Evolutionary conservation across 1,284 basidiomycete species (phyloP).

Genomic region (Sphaerobolus stellatus): DNA sequence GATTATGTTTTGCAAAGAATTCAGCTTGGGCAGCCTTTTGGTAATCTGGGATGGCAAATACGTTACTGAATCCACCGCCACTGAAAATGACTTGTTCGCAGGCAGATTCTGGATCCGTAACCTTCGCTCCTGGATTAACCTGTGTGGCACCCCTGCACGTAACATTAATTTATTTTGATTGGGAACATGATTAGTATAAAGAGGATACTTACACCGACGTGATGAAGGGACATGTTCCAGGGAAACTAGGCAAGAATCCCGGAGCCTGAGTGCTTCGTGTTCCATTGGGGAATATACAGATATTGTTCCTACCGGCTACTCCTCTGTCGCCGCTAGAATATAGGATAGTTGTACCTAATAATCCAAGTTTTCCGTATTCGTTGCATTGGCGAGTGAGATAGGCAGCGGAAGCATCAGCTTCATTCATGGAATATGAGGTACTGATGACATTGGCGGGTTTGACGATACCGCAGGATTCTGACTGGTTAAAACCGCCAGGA

Average conservation of each 20-base stretch:
- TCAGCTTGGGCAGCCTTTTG: slow-evolving; percentile 32
- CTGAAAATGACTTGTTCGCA: slow-evolving; percentile 41
- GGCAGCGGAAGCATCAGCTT: slow-evolving; percentile 43
- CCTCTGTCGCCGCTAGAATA: slow-evolving; percentile 47
- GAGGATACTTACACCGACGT: slow-evolving; percentile 48
- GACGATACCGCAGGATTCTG: slow-evolving; percentile 51
- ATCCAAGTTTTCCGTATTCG: slow-evolving; percentile 53
- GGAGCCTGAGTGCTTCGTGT: slow-evolving; percentile 27
- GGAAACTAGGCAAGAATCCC: slow-evolving; percentile 54
- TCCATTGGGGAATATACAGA: slow-evolving; percentile 46
- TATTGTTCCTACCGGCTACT: slow-evolving; percentile 44
- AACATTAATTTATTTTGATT: neutral
- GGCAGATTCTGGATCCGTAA: slow-evolving; percentile 38
- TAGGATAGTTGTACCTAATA: slow-evolving; percentile 45
- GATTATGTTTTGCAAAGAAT: slow-evolving; percentile 30
- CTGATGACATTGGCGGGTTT: slow-evolving; percentile 53
- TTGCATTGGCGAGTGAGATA: slow-evolving; percentile 53
- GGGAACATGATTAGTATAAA: neutral
- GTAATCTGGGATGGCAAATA: slow-evolving; percentile 37
- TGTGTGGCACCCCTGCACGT: slow-evolving; percentile 45
- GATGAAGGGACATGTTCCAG: slow-evolving; percentile 55
- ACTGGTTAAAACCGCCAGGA: slow-evolving; percentile 39
- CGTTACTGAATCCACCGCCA: slow-evolving; percentile 44
- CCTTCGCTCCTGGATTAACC: slow-evolving; percentile 39
- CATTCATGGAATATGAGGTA: slow-evolving; percentile 51